These are phyloP conservation scores for Straminergon stramineum DNA, from an alignment of 225 moss, liverwort and hornwort species.

Conservation along the genomic window DNA sequence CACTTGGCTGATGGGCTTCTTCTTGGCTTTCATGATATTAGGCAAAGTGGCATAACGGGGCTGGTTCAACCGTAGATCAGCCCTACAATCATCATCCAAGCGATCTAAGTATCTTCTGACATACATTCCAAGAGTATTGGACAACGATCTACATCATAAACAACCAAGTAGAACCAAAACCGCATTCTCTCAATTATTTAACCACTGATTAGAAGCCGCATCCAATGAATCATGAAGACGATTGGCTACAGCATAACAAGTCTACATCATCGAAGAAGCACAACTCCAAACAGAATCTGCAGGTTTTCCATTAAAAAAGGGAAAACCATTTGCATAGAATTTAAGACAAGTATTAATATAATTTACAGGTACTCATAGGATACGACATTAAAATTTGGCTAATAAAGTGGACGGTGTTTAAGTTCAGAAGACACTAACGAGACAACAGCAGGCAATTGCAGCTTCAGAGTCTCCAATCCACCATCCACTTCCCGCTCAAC, in stretches of 20 bases:
- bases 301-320: too few species aligned
- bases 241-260: not conserved
- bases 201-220: not conserved
- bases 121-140: not conserved
- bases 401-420: not conserved
- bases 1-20: conserved; percentile 70
- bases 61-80: conserved; percentile 83
- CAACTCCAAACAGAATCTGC: not conserved
- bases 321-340: not conserved
- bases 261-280: not conserved
- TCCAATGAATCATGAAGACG: not conserved
- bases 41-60: conserved; percentile 96
- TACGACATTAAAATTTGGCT: not conserved
- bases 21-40: conserved; percentile 97
- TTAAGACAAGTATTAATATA: not conserved
- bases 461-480: conserved; percentile 75
- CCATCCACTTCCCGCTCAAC: conserved; percentile 93
- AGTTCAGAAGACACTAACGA: conserved; percentile 38
- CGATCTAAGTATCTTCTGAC: not conserved
- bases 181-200: not conserved
- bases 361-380: not conserved
- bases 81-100: conserved; percentile 18
- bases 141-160: not conserved
- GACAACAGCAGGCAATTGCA: conserved; percentile 82
- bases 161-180: not conserved